Evolutionary conservation across 164 flowering plant species (phyloP), one percentile per base, ranked within the genome.

Genomic region (grape (Vitis vinifera)): DNA sequence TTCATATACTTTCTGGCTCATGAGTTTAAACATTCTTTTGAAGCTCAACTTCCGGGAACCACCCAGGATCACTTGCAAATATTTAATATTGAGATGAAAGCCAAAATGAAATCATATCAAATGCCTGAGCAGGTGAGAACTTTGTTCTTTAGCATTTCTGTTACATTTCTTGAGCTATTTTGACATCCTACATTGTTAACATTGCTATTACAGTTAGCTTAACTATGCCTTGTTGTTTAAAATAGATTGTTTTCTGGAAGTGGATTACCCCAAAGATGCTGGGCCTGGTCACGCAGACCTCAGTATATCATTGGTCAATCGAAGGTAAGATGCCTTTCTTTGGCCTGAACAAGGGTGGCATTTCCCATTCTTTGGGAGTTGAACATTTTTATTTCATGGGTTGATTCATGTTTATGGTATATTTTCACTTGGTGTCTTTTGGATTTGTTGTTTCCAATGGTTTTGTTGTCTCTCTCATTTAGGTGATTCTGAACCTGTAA

Each of bases 241-340:
- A 55, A 14, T 63, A 96, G 99, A 83, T 96, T 80, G 97, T 87
- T 51, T 96, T 96, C 76, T 96, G 99, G 99, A 96, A 96, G 78
- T 96, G 99, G 99, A 92, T 93, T 67, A 81, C 90, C 13, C 91
- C 89, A 47, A 93, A 89, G 75, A 79, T 86, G 91, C 72, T 96
- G 84, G 99, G 98, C 19, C 60, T 96, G 62, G 99, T 96, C 63
- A 96, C 99, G 13, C 99, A 96, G 75, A 79, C 95, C 52, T 77
- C 99, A 2, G 97, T 96, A 15, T 96, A 93, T 75, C 99, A 96
- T 75, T 96, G 99, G 99, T 82, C 95, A 49, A 87, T 92, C 83
- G 99, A 96, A 86, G 99, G 97, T 86, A 77, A 71, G 51, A 2
- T 60, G 13, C 60, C 48, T 55, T 44, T 51, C 8, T 50, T 53